Evolutionary conservation across 352 stramenopile genomes (phyloP), one percentile per base, ranked within the genome.

Genomic region (Globisporangium uncinulatum): DNA sequence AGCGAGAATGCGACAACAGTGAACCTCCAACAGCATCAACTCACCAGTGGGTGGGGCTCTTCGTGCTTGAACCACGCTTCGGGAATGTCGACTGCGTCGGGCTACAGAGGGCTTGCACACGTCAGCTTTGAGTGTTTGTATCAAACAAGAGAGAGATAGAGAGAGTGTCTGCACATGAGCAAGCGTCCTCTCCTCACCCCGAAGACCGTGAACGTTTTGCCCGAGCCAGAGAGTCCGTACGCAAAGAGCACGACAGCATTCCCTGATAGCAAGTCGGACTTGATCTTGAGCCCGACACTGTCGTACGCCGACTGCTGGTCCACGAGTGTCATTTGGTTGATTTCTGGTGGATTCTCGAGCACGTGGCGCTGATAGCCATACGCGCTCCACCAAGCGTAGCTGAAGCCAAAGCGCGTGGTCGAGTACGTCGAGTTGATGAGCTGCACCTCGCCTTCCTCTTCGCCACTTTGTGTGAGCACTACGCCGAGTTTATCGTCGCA

Each of bases 191-290:
- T 4, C 51, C 70, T 32, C 57, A 85, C 77, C 6, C 87, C 89
- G 77, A 97, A 98, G 32, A 97, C 89, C 1, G 91, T 98, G 63
- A 96, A 98, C 0, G 92, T 98, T 61, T 98, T 98, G 44, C 92
- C 92, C 4, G 85, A 96, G 7, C 92, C 92, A 31, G 79, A 95
- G 43, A 98, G 71, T 21, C 92, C 92, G 69, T 98, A 97, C 24
- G 92, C 92, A 61, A 98, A 98, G 21, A 98, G 69, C 54, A 98
- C 92, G 50, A 98, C 89, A n/a, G 89, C 84, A 56, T 98, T 97
- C 15, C 89, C 91, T 19, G 74, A 70, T 53, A 96, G 72, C 37
- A 98, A 66, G 58, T 98, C 91, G 19, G 73, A 60, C 61, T 97
- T 97, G 65, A 98, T 97, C 73, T 97, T 98, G 36, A 67, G 65